A percentile compares a stretch with the other conserved stretches of the same genome.
Evolutionary conservation across 495 filamentous ascomycete species (phyloP).

Genomic region (Pseudoneurospora amorphoporcata): DNA sequence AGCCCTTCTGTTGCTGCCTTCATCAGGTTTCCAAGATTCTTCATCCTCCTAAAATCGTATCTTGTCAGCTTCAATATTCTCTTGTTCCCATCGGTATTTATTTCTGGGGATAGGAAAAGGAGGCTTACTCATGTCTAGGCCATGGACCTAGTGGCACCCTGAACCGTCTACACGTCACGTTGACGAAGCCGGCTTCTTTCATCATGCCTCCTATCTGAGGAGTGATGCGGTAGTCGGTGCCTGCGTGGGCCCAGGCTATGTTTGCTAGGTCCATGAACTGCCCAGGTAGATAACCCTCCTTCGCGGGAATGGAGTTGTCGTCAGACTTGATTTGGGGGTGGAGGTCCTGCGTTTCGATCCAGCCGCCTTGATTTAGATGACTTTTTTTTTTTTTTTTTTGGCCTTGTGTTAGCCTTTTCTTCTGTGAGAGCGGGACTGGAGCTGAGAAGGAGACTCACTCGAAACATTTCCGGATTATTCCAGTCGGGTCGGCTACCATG

Average conservation of each 20-base stretch:
- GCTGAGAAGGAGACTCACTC: slow-evolving; percentile 4
- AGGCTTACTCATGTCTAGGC: slow-evolving; percentile 31
- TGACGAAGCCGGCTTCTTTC: slow-evolving; percentile 47
- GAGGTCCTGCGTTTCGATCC: slow-evolving; percentile 42
- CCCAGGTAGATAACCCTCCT: slow-evolving; percentile 17
- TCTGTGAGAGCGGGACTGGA: no score
- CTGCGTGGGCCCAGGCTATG: slow-evolving; percentile 15
- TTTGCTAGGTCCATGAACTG: slow-evolving; percentile 19
- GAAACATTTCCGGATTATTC: slow-evolving; percentile 19
- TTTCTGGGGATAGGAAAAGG: slow-evolving; percentile 8
- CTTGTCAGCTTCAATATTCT: not conserved
- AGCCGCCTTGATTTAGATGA: slow-evolving; percentile 36
- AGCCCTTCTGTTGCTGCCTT: slow-evolving; percentile 29
- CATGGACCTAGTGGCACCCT: slow-evolving; percentile 49
- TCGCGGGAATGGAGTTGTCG: slow-evolving; percentile 25
- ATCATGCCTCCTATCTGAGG: slow-evolving; percentile 35
- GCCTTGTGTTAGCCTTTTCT: not conserved
- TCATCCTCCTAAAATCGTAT: slow-evolving; percentile 1
- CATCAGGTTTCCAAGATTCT: slow-evolving; percentile 25
- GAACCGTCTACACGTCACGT: slow-evolving; percentile 39
- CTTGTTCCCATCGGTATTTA: not conserved
- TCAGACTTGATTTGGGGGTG: slow-evolving; percentile 27
- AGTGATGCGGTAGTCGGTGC: slow-evolving; percentile 36
- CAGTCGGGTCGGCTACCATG: slow-evolving; percentile 32
- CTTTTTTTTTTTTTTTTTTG: slow-evolving; percentile 1